A percentile compares a stretch with the other conserved stretches of the same genome.
Evolutionary conservation across 768 basidiomycete species (phyloP).

Genomic region (Royoungia palumana): DNA sequence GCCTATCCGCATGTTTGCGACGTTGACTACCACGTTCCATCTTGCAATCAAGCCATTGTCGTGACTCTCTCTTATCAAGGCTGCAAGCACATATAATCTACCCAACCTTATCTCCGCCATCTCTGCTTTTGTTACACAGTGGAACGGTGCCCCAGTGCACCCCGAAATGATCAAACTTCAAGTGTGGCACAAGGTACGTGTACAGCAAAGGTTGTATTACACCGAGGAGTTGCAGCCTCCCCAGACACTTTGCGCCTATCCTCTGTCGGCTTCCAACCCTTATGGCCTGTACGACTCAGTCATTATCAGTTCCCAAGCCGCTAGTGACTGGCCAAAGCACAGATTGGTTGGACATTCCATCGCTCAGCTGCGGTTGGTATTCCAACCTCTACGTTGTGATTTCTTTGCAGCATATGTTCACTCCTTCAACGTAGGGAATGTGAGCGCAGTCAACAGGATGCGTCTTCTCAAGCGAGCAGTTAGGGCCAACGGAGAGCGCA

Average conservation of each 20-base stretch:
- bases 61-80: not conserved
- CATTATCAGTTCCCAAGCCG: constrained; percentile 7
- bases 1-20: not conserved
- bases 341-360: constrained; percentile 18
- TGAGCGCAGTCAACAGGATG: constrained; percentile 19
- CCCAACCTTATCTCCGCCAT: constrained; percentile 2
- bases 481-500: constrained; percentile 5
- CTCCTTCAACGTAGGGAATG: constrained; percentile 14
- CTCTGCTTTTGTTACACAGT: not conserved
- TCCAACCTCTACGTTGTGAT: constrained; percentile 2
- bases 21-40: constrained; percentile 2
- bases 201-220: constrained; percentile 27
- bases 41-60: not conserved
- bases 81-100: not conserved
- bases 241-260: not conserved
- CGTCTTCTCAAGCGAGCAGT: constrained; percentile 20
- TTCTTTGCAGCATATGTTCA: constrained; percentile 28
- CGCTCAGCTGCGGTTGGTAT: constrained; percentile 16
- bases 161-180: constrained; percentile 12
- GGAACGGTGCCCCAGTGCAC: not conserved
- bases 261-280: constrained; percentile 4
- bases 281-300: constrained; percentile 13
- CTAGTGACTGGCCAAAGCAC: constrained; percentile 13
- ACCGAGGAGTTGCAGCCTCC: constrained; percentile 15
- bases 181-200: constrained; percentile 25